A percentile compares a stretch with the other conserved stretches of the same genome.
These are phyloP conservation scores for Cladosporium phlei DNA, from an alignment of 2,329 filamentous ascomycete genomes.

Conservation along the genomic window DNA sequence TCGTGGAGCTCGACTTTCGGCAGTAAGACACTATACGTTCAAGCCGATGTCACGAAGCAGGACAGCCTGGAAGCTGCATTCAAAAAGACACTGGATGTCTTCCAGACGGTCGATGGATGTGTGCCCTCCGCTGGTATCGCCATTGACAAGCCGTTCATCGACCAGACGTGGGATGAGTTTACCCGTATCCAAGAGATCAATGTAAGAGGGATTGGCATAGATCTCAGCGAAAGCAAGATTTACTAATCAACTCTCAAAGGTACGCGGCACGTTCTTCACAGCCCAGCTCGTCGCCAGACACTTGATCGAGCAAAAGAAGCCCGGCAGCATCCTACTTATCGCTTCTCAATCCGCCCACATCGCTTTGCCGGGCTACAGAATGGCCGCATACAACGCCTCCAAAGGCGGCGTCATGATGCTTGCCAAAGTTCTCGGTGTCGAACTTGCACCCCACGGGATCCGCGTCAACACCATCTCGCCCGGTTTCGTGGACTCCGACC, in stretches of 20 bases:
- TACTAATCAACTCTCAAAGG: neutral
- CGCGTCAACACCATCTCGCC: conserved; percentile 27
- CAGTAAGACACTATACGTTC: conserved; percentile 47
- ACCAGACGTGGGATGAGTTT: conserved; percentile 29
- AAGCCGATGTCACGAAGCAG: conserved; percentile 37
- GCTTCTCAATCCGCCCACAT: conserved; percentile 33
- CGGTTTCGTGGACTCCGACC: conserved; percentile 25
- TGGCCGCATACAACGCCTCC: conserved; percentile 28
- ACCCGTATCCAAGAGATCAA: conserved; percentile 36
- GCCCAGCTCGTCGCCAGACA: conserved; percentile 34
- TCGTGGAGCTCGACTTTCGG: conserved; percentile 50
- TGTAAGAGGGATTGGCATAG: too few species aligned
- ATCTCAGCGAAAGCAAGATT: too few species aligned
- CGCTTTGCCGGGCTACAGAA: conserved; percentile 29
- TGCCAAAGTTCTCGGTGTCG: conserved; percentile 29
- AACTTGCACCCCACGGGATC: conserved; percentile 30
- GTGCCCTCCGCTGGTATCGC: conserved; percentile 30
- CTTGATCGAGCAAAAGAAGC: conserved; percentile 30
- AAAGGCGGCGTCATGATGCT: conserved; percentile 27
- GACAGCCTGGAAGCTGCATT: conserved; percentile 23
- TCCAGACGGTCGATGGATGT: conserved; percentile 25
- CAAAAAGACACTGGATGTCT: conserved; percentile 21
- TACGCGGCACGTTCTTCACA: conserved; percentile 34
- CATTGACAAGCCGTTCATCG: conserved; percentile 28
- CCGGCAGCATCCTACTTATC: conserved; percentile 34